Evolutionary conservation across 2,329 filamentous ascomycete genomes (phyloP).

Genomic region (Trichoderma hamatum): DNA sequence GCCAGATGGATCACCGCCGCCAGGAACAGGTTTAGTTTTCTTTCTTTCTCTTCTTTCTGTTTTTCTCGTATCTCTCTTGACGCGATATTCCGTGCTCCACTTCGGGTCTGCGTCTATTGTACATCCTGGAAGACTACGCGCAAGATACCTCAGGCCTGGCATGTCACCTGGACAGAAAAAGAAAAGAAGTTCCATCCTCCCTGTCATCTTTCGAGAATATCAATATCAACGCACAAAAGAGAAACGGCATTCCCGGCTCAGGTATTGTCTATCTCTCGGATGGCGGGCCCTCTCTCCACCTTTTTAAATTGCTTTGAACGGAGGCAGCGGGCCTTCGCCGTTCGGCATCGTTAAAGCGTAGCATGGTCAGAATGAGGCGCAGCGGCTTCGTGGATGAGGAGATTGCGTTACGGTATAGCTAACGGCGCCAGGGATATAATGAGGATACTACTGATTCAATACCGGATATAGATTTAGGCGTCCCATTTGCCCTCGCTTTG

Average conservation of each 20-base stretch:
- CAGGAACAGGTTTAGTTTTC: constrained; percentile 24
- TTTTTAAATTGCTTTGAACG: neutral
- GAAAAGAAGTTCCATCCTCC: neutral
- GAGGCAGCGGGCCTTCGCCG: neutral
- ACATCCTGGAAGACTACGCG: neutral
- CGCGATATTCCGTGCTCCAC: neutral
- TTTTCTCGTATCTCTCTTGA: neutral
- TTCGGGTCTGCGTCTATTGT: neutral
- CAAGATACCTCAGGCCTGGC: neutral
- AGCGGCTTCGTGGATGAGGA: neutral
- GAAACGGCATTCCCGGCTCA: neutral
- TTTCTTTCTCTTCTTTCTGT: neutral
- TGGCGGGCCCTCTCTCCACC: neutral
- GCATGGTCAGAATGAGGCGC: neutral
- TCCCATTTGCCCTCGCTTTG: neutral
- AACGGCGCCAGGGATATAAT: neutral
- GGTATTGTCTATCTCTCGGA: neutral
- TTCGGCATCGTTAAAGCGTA: constrained; percentile 2
- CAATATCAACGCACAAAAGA: neutral
- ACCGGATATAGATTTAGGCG: neutral
- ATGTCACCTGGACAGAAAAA: neutral
- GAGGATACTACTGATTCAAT: neutral
- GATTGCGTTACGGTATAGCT: neutral
- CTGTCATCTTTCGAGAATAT: neutral
- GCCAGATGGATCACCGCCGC: constrained; percentile 7